Evolutionary conservation across 2,329 filamentous ascomycete species (phyloP).

Genomic region (Colletotrichum plurivorum): DNA sequence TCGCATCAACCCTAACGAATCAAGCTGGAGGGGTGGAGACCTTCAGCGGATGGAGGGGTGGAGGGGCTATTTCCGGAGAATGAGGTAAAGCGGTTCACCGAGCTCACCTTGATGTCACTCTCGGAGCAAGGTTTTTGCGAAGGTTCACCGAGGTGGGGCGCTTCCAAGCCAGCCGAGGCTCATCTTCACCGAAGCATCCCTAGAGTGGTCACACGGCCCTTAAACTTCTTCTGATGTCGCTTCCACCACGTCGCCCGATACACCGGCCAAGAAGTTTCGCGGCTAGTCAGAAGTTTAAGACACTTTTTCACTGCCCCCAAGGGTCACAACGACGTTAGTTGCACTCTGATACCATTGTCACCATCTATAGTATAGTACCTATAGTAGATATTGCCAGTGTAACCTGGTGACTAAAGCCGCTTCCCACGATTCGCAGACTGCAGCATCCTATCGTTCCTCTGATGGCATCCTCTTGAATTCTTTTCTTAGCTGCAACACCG

Average conservation of each 20-base stretch:
- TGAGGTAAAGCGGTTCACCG: not conserved
- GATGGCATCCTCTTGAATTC: not conserved
- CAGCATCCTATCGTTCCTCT: too few relatives aligned
- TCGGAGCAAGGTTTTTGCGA: too few relatives aligned
- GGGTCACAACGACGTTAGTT: not conserved
- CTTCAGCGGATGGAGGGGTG: not conserved
- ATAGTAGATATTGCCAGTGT: not conserved
- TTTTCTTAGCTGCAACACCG: slow-evolving; percentile 37
- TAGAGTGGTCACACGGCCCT: not conserved
- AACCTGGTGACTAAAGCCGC: slow-evolving; percentile 10
- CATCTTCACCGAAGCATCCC: not conserved
- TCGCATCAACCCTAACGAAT: slow-evolving; percentile 33
- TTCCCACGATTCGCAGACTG: too few relatives aligned
- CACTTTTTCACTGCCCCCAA: not conserved
- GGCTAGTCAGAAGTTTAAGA: not conserved
- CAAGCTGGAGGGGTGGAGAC: slow-evolving; percentile 21
- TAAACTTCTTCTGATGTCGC: slow-evolving; percentile 9
- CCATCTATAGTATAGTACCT: not conserved
- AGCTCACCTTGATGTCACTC: not conserved
- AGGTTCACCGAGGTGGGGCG: too few relatives aligned
- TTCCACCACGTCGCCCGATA: slow-evolving; percentile 3
- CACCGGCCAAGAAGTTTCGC: slow-evolving; percentile 4
- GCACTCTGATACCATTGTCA: not conserved
- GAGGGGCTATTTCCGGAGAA: slow-evolving; percentile 2
- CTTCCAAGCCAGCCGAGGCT: not conserved